These are phyloP conservation scores for Phytophthora cryptogea DNA, from an alignment of 352 stramenopile species.

Conservation along the genomic window DNA sequence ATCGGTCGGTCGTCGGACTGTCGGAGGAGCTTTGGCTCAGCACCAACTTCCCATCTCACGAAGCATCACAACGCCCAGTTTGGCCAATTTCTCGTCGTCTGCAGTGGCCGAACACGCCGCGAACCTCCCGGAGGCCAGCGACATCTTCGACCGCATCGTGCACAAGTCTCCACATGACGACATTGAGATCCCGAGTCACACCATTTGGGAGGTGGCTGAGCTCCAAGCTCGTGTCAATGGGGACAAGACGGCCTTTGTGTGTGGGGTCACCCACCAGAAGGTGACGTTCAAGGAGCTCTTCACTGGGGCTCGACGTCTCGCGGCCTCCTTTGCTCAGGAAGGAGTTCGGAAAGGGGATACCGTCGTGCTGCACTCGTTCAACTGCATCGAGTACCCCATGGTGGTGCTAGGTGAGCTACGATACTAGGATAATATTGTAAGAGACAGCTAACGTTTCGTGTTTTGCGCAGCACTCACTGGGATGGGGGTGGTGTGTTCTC, in stretches of 20 bases:
- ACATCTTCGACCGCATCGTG: conserved; percentile 35
- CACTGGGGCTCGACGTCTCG: conserved; percentile 33
- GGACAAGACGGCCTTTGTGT: conserved; percentile 47
- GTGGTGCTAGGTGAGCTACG: conserved; percentile 48
- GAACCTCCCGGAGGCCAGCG: conserved; percentile 14
- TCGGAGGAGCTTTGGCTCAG: conserved; percentile 20
- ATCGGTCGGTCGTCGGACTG: neutral
- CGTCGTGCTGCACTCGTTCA: conserved; percentile 58
- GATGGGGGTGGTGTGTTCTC: conserved; percentile 49
- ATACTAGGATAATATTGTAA: neutral
- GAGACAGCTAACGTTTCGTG: conserved; percentile 6
- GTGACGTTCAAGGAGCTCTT: conserved; percentile 50
- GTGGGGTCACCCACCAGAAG: conserved; percentile 43
- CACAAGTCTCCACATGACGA: conserved; percentile 47
- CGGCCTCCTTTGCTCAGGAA: conserved; percentile 39
- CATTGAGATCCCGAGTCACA: conserved; percentile 41
- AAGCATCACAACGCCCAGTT: conserved; percentile 26
- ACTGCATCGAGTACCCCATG: conserved; percentile 67
- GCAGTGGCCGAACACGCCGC: conserved; percentile 17
- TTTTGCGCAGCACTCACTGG: conserved; percentile 40
- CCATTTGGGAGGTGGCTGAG: conserved; percentile 52
- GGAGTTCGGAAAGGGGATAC: conserved; percentile 55
- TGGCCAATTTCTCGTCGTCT: conserved; percentile 27
- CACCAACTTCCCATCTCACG: conserved; percentile 9
- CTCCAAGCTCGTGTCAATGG: conserved; percentile 34